A percentile compares a stretch with the other conserved stretches of the same genome.
Evolutionary conservation across 2,329 filamentous ascomycete species (phyloP).

Genomic region (Chrysoporthe austroafricana): DNA sequence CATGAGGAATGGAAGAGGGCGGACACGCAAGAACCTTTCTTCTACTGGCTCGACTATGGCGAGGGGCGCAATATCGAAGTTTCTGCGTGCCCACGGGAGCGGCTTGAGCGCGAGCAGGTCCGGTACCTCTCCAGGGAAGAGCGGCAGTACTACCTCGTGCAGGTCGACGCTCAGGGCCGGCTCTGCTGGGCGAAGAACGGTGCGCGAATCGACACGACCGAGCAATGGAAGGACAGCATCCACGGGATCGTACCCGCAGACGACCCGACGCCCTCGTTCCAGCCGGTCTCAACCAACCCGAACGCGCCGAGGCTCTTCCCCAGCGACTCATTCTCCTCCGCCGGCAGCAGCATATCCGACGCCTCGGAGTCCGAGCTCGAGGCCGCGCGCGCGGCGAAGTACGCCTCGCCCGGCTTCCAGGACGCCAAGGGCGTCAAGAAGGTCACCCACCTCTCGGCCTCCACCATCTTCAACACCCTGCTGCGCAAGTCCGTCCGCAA

Average conservation of each 20-base stretch:
- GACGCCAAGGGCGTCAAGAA: conserved; percentile 64
- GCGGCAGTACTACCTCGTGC: conserved; percentile 77
- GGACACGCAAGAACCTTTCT: conserved; percentile 84
- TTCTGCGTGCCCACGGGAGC: conserved; percentile 71
- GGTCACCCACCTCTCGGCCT: conserved; percentile 66
- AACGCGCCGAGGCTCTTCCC: conserved; percentile 33
- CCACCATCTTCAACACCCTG: conserved; percentile 77
- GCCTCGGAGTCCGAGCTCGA: conserved; percentile 51
- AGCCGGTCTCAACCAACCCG: conserved; percentile 39
- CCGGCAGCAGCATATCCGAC: conserved; percentile 28
- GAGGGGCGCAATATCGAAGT: conserved; percentile 73
- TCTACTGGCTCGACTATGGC: conserved; percentile 89
- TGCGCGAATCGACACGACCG: conserved; percentile 74
- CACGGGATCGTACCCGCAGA: conserved; percentile 70
- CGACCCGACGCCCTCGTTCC: conserved; percentile 62
- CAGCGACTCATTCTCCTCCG: conserved; percentile 34
- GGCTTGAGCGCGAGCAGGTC: conserved; percentile 77
- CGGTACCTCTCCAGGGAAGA: conserved; percentile 85
- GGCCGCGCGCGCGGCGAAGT: conserved; percentile 65
- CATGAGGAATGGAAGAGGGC: conserved; percentile 82
- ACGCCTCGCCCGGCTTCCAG: conserved; percentile 66
- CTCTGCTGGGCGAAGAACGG: conserved; percentile 90
- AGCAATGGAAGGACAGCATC: conserved; percentile 77
- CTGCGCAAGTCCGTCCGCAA: conserved; percentile 79
- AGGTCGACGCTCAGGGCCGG: conserved; percentile 72